Evolutionary conservation across 176 grass and related monocot genomes (phyloP).

Genomic region (Poa annua): DNA sequence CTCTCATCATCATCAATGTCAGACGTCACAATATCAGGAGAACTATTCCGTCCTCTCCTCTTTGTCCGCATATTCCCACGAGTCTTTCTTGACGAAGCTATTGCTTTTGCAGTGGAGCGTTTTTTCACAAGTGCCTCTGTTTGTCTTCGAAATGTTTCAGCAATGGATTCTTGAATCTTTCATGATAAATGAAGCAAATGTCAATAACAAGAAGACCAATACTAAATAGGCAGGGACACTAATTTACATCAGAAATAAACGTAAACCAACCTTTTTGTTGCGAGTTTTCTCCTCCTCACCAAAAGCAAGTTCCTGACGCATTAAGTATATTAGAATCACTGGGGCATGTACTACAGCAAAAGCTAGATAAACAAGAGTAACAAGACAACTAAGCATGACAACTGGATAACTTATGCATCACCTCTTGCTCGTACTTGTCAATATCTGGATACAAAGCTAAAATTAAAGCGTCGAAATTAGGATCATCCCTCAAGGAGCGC

Average conservation of each 20-base stretch:
- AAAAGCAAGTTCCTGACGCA: slow-evolving; percentile 80
- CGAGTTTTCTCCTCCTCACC: slow-evolving; percentile 72
- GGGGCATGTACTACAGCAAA: slow-evolving; percentile 33
- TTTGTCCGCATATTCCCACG: slow-evolving; percentile 51
- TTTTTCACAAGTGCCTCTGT: slow-evolving; percentile 77
- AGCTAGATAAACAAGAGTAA: slow-evolving; percentile 36
- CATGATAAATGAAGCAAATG: slow-evolving; percentile 44
- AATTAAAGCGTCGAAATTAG: slow-evolving; percentile 88
- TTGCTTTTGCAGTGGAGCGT: slow-evolving; percentile 51
- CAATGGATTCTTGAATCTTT: slow-evolving; percentile 88
- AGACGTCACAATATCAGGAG: slow-evolving; percentile 52
- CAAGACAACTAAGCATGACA: background rate
- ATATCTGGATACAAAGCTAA: slow-evolving; percentile 85
- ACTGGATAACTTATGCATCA: slow-evolving; percentile 47
- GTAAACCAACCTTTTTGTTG: slow-evolving; percentile 68
- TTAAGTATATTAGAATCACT: slow-evolving; percentile 39
- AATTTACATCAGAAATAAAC: slow-evolving; percentile 20
- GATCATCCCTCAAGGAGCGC: slow-evolving; percentile 87
- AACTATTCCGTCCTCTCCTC: slow-evolving; percentile 59
- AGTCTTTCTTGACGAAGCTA: slow-evolving; percentile 49
- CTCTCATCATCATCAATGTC: slow-evolving; percentile 71
- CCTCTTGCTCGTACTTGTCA: slow-evolving; percentile 95
- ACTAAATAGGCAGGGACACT: slow-evolving; percentile 11
- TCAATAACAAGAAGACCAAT: slow-evolving; percentile 33
- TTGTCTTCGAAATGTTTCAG: slow-evolving; percentile 80